Evolutionary conservation across 2,329 filamentous ascomycete genomes (phyloP).

Genomic region (Ceratocystis colombiana): DNA sequence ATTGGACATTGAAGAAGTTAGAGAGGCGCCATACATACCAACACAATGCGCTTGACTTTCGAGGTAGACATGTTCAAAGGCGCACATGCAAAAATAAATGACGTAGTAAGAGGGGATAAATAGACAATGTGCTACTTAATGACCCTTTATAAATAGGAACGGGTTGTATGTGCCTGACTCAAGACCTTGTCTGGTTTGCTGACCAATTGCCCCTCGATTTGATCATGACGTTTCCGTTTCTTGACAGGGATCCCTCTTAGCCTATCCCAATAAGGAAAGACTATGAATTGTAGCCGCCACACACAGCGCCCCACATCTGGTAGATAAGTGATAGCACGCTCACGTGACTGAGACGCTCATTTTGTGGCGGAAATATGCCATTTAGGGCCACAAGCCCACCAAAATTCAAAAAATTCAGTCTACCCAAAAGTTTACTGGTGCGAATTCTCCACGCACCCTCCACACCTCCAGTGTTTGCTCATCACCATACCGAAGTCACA

Average conservation of each 20-base stretch:
- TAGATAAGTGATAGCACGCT: conserved; percentile 10
- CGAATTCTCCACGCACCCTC: conserved; percentile 25
- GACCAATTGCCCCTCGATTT: conserved; percentile 13
- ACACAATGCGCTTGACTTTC: conserved; percentile 65
- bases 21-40: conserved; percentile 42
- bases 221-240: background rate
- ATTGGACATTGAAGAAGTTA: background rate
- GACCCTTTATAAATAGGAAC: background rate
- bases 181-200: conserved; percentile 8
- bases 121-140: background rate
- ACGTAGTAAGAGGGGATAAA: background rate
- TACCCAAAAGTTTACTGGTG: conserved; percentile 24
- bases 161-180: background rate
- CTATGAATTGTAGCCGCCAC: background rate
- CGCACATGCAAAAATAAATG: background rate
- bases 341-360: conserved; percentile 17
- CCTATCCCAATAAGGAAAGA: conserved; percentile 16
- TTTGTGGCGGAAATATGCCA: conserved; percentile 23
- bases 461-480: conserved; percentile 24
- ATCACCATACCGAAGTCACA: conserved; percentile 26
- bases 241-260: conserved; percentile 11
- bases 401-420: conserved; percentile 23
- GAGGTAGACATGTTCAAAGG: conserved; percentile 24
- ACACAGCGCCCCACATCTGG: conserved; percentile 16
- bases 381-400: conserved; percentile 26